Evolutionary conservation across 1,284 basidiomycete genomes (phyloP).

Genomic region (Meira miltonrushii): DNA sequence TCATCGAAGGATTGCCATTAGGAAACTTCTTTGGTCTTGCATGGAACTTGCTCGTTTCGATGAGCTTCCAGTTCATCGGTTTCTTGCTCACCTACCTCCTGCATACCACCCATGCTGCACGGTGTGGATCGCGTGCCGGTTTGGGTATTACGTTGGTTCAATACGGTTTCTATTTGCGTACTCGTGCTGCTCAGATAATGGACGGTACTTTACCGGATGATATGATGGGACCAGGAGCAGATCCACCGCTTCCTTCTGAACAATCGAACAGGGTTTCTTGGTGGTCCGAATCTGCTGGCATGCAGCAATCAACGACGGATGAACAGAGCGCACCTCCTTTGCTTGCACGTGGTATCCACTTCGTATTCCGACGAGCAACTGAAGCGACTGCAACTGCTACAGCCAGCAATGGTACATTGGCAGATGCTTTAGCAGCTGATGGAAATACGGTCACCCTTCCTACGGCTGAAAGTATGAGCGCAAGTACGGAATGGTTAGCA

Average conservation of each 20-base stretch:
- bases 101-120: conserved; percentile 77
- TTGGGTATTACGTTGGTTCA: conserved; percentile 84
- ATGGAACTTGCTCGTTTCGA: conserved; percentile 76
- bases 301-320: background rate
- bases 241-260: background rate
- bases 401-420: conserved; percentile 23
- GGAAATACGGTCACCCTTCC: conserved; percentile 17
- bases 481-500: conserved; percentile 71
- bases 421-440: conserved; percentile 42
- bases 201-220: conserved; percentile 39
- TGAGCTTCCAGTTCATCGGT: conserved; percentile 91
- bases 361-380: background rate
- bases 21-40: conserved; percentile 67
- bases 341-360: background rate
- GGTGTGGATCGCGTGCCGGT: conserved; percentile 87
- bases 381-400: background rate
- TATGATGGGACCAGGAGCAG: background rate
- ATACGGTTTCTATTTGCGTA: conserved; percentile 77
- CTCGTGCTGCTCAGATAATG: conserved; percentile 50
- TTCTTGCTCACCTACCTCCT: conserved; percentile 52
- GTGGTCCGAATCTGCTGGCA: conserved; percentile 3
- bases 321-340: background rate
- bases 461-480: conserved; percentile 52
- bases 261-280: background rate
- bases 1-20: conserved; percentile 60